These are phyloP conservation scores for Rhodotorula sp. DNA, from an alignment of 1,284 basidiomycete genomes.

Conservation along the genomic window DNA sequence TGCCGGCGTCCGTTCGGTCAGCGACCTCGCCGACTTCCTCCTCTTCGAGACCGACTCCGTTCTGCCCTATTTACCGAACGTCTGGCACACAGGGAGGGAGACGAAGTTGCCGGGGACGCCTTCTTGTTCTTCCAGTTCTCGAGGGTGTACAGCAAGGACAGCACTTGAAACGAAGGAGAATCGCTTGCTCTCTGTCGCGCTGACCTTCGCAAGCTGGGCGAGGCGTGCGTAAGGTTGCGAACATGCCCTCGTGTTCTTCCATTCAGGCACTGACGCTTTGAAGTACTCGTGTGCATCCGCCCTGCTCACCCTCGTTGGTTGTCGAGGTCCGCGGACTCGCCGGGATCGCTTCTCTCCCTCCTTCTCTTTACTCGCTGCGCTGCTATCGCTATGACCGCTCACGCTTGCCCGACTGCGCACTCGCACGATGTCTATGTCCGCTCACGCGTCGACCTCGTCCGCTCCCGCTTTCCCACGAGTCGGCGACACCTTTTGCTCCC, in stretches of 20 bases:
- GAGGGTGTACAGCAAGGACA: background rate
- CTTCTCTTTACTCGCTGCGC: background rate
- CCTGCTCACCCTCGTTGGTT: too few relatives aligned
- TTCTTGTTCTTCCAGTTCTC: background rate
- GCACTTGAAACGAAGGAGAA: too few relatives aligned
- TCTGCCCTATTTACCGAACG: background rate
- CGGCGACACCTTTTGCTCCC: background rate
- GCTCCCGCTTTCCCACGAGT: background rate
- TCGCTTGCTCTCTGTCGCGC: background rate
- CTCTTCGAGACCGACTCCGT: background rate
- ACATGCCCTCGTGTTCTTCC: background rate
- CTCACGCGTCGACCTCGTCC: too few relatives aligned
- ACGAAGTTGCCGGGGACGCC: background rate
- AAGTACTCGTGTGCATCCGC: background rate
- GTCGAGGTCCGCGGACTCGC: background rate
- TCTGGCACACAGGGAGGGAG: background rate
- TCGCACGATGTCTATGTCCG: too few relatives aligned
- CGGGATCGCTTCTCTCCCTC: background rate
- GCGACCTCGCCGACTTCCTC: background rate
- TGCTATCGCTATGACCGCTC: too few relatives aligned
- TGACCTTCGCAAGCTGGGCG: background rate
- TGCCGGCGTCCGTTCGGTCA: background rate
- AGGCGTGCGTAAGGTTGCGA: background rate
- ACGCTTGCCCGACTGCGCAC: too few relatives aligned
- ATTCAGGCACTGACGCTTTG: background rate